Base-by-base conservation (phyloP, 306 rosid species). In the Cicer pinnatifidum region DNA sequence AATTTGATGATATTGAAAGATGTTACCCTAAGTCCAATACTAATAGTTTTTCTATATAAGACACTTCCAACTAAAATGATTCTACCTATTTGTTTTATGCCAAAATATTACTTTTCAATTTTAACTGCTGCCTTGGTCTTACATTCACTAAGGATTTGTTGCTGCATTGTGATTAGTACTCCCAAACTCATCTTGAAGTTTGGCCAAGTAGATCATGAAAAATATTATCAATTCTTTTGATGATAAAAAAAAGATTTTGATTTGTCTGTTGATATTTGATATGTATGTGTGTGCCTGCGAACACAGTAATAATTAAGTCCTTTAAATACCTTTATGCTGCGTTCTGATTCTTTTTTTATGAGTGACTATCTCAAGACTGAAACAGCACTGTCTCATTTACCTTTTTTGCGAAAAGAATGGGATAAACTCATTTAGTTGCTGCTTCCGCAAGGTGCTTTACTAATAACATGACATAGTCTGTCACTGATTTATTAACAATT, bases 91-190 rank as follows among this genome's bases (percentile, higher is more conserved):
- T 8, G 4, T 15, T 47, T 37, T 13, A 65, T 64, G 17, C n/a
- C 52, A 61, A 75, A 45, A 17, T 47, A 40, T 15, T 16, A 68
- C 75, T 70, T 59, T 46, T 41, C 38, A 37, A 69, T 68, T 13
- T 17, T 67, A 62, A 1, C 35, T 56, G 67, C 39, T 50, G 69
- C 39, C 50, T 66, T 70, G 52, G 56, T 39, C 61, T 66, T 77
- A n/a, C 66, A 28, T 48, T n/a, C 9, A 37, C 51, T 35, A 35
- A 23, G 67, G 43, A 44, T 51, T 78, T 38, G n/a, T 60, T 75
- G 64, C 65, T 75, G 73, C 69, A 35, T 75, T 28, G 23, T 45
- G 59, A 59, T 69, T 52, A 62, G 66, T 67, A 46, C 43, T 56
- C 6, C 17, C 60, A 45, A 38, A 65, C 28, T 23, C 35, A 69